phyloP scores from a whole-genome alignment of 164 flowering plant species.

The Saururus chinensis region DNA sequence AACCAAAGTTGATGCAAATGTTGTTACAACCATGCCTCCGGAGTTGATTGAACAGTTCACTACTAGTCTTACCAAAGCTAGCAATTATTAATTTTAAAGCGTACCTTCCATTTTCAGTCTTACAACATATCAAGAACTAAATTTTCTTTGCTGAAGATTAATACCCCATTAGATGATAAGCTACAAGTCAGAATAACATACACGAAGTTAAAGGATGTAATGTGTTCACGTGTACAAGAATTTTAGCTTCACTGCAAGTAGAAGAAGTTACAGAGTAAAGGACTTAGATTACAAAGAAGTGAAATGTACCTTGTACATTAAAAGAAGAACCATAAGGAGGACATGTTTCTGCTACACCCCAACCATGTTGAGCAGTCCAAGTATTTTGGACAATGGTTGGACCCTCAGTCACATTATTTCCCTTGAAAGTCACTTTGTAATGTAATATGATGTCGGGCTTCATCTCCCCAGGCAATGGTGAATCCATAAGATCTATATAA shows the following conservation, averaged over 20 bases:
- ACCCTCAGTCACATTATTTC: conserved; percentile 46
- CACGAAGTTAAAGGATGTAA: background rate
- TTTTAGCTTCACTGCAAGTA: background rate
- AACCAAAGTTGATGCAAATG: background rate
- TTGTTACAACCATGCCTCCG: background rate
- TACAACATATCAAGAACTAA: background rate
- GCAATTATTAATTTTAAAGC: background rate
- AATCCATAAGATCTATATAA: conserved; percentile 51
- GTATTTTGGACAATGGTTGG: conserved; percentile 65
- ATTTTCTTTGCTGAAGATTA: background rate
- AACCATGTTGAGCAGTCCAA: conserved; percentile 59
- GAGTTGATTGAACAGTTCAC: background rate
- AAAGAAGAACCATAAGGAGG: conserved; percentile 38
- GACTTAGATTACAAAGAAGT: background rate
- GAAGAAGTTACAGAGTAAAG: background rate
- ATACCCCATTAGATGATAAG: background rate
- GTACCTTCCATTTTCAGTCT: background rate
- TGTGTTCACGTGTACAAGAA: background rate
- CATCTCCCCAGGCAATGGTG: conserved; percentile 29
- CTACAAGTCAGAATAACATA: background rate
- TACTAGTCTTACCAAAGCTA: background rate
- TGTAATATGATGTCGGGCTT: conserved; percentile 48
- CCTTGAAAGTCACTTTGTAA: conserved; percentile 53
- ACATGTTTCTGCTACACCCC: conserved; percentile 78
- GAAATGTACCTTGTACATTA: conserved; percentile 38